Conservation (phyloP, 2,329 filamentous ascomycete genomes). For the Trichoderma afroharzianum region DNA sequence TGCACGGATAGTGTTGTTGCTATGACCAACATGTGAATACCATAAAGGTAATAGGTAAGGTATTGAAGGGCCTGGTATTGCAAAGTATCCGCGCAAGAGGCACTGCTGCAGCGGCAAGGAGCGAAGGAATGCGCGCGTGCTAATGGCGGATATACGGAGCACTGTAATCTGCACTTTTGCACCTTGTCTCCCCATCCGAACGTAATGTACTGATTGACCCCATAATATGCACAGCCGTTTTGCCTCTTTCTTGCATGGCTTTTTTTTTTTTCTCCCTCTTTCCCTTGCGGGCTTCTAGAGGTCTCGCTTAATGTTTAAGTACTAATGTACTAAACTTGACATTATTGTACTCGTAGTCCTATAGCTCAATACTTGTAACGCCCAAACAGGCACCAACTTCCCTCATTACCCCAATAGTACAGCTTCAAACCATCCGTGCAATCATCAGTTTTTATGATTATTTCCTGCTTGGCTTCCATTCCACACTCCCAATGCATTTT, state of each 20-base stretch:
- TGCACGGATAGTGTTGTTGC: too few relatives aligned
- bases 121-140: constrained; percentile 2
- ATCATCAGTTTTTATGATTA: not conserved
- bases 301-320: not conserved
- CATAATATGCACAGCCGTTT: not conserved
- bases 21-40: not conserved
- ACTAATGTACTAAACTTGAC: not conserved
- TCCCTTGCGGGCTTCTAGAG: not conserved
- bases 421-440: not conserved
- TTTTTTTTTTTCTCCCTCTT: not conserved
- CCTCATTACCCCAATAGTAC: not conserved
- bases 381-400: not conserved
- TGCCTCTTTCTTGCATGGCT: not conserved
- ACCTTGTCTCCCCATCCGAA: not conserved
- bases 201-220: not conserved
- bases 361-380: not conserved
- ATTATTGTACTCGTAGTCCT: not conserved
- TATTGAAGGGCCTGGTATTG: not conserved
- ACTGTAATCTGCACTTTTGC: not conserved
- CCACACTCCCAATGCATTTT: too few relatives aligned
- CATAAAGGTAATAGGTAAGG: not conserved
- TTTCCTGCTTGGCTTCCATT: not conserved
- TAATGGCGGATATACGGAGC: not conserved
- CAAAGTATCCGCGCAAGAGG: not conserved
- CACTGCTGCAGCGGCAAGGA: constrained; percentile 1